phyloP scores from a whole-genome alignment of 208 protist genomes.

The Acanthamoeba lugdunensis region DNA sequence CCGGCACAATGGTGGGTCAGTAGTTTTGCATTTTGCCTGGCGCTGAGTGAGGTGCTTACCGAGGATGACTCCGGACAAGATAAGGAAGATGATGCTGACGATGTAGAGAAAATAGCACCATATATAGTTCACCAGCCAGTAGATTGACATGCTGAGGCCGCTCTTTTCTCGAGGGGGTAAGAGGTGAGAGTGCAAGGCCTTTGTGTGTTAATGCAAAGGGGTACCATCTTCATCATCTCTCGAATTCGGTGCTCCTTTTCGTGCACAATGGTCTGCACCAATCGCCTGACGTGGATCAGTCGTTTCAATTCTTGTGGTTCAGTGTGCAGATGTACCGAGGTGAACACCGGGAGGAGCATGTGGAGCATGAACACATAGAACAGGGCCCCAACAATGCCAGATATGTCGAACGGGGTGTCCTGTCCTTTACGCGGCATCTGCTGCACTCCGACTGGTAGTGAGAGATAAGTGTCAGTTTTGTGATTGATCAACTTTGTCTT shows the following conservation, averaged over 20 bases:
- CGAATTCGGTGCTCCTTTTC: conserved; percentile 71
- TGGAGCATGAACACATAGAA: conserved; percentile 74
- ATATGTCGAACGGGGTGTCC: conserved; percentile 31
- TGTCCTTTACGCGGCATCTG: conserved; percentile 24
- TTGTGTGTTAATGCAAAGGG: no score
- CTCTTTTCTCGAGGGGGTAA: no score
- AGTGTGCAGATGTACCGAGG: conserved; percentile 8
- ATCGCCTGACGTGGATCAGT: no score
- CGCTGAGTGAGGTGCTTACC: no score
- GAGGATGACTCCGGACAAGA: background rate
- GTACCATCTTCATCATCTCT: conserved; percentile 77
- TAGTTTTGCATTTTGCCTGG: no score
- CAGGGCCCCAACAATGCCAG: background rate
- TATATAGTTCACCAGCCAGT: conserved; percentile 72
- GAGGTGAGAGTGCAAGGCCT: no score
- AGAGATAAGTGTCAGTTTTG: no score
- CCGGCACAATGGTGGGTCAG: no score
- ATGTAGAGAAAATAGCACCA: conserved; percentile 74
- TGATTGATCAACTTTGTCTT: no score
- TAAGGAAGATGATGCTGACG: background rate
- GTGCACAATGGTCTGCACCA: conserved; percentile 61
- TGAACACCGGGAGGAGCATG: conserved; percentile 62
- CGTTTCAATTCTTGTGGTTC: no score
- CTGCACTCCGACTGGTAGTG: background rate
- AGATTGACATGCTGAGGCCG: conserved; percentile 16